Evolutionary conservation across 495 filamentous ascomycete genomes (phyloP).

Genomic region (Hypoxylon trugodes): DNA sequence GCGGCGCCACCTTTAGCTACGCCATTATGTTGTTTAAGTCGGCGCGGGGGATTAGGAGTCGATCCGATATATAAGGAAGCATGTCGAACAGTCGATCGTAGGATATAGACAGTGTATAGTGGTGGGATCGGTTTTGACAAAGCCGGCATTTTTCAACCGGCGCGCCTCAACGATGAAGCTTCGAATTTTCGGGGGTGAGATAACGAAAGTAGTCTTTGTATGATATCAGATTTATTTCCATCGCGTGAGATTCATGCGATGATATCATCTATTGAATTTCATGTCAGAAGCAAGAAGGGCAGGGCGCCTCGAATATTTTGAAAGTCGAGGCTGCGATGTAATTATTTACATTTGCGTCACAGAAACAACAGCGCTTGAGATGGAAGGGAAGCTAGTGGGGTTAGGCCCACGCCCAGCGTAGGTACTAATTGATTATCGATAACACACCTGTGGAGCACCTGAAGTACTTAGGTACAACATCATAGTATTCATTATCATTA

Average conservation of each 20-base stretch:
- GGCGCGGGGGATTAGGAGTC: constrained; percentile 84
- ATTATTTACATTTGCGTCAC: too few species aligned
- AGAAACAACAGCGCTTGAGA: too few species aligned
- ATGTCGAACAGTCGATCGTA: constrained; percentile 77
- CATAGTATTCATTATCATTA: too few species aligned
- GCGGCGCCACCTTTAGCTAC: constrained; percentile 77
- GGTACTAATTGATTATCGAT: too few species aligned
- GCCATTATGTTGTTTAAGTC: constrained; percentile 92
- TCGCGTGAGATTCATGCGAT: not conserved
- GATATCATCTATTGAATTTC: not conserved
- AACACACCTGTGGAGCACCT: too few species aligned
- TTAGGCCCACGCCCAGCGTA: too few species aligned
- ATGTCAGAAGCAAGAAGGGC: not conserved
- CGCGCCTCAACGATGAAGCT: constrained; percentile 26
- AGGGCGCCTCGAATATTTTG: too few species aligned
- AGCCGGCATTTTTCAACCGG: constrained; percentile 43
- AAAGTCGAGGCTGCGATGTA: too few species aligned
- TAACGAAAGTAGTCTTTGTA: not conserved
- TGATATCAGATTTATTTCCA: constrained; percentile 20
- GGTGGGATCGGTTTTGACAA: constrained; percentile 61
- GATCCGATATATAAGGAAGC: constrained; percentile 84
- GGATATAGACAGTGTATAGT: constrained; percentile 76
- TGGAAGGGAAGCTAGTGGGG: too few species aligned
- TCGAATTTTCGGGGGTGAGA: not conserved
- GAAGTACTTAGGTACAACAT: too few species aligned